phyloP scores from a whole-genome alignment of 2,329 filamentous ascomycete genomes.

The Corinectria fuckeliana region DNA sequence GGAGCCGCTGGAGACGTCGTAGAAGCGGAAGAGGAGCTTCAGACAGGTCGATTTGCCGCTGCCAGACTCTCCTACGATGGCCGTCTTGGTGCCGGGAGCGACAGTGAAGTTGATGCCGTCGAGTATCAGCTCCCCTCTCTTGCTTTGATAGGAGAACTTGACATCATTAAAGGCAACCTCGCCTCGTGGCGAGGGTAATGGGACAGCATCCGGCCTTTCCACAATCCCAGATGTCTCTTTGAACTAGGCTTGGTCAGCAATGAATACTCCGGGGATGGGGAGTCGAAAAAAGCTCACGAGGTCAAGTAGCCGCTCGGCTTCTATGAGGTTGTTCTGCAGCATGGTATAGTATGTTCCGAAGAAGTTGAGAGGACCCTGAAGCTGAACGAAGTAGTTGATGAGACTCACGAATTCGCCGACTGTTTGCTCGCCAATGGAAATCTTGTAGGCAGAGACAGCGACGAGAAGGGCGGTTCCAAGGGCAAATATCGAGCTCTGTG shows the following conservation, averaged over 20 bases:
- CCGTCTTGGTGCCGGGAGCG: conserved; percentile 52
- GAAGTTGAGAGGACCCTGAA: conserved; percentile 67
- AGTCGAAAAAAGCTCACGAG: conserved; percentile 39
- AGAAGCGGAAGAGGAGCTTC: conserved; percentile 59
- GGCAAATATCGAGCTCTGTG: conserved; percentile 69
- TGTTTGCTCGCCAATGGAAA: conserved; percentile 58
- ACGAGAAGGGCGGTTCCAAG: conserved; percentile 65
- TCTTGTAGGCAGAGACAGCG: conserved; percentile 67
- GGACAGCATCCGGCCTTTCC: conserved; percentile 49
- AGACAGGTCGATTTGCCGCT: conserved; percentile 57
- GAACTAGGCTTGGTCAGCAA: conserved; percentile 42
- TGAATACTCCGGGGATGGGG: fast-evolving
- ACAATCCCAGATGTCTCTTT: conserved; percentile 52
- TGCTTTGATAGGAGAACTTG: conserved; percentile 51
- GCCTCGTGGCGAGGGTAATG: conserved; percentile 42
- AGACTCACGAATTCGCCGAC: conserved; percentile 64
- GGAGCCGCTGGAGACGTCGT: conserved; percentile 53
- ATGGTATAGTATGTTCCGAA: conserved; percentile 59
- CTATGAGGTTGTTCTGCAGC: conserved; percentile 54
- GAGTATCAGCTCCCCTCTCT: conserved; percentile 45
- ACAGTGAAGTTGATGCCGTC: conserved; percentile 51
- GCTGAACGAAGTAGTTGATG: conserved; percentile 65
- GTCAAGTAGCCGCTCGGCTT: conserved; percentile 54
- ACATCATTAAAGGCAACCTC: conserved; percentile 52
- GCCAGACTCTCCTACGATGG: conserved; percentile 54